Conservation (phyloP, 179 eudicot species). For the Drosera spatulata region DNA sequence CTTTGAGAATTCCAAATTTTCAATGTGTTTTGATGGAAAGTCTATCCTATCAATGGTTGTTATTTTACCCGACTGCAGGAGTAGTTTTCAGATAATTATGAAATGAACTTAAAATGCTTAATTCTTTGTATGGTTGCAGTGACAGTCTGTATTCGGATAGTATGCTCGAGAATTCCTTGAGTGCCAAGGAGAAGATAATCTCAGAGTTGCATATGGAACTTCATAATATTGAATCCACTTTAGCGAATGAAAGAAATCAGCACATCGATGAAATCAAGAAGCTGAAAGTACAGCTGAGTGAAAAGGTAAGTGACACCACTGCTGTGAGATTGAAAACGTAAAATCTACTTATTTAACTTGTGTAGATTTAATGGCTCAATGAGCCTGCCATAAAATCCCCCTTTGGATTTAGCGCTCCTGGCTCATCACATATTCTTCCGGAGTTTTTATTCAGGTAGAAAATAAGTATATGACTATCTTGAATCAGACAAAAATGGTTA, state of each 20-base stretch:
- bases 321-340: not conserved
- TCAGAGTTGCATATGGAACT: constrained; percentile 91
- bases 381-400: too few relatives aligned
- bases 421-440: too few relatives aligned
- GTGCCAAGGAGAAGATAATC: constrained; percentile 86
- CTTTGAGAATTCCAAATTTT: too few relatives aligned
- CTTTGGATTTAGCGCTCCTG: too few relatives aligned
- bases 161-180: constrained; percentile 81
- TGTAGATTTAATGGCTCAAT: too few relatives aligned
- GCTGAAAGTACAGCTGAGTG: constrained; percentile 64
- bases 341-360: not conserved
- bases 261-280: constrained; percentile 77
- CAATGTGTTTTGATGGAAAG: too few relatives aligned
- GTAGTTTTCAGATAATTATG: not conserved
- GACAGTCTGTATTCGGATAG: constrained; percentile 66
- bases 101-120: not conserved
- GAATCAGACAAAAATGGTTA: too few relatives aligned
- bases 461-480: too few relatives aligned
- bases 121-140: constrained; percentile 34
- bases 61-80: not conserved
- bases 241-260: constrained; percentile 67
- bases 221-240: constrained; percentile 76
- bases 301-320: constrained; percentile 43
- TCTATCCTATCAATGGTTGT: not conserved
- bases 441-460: too few relatives aligned